phyloP scores from a whole-genome alignment of 1,139 yeast genomes.

The Candida neerlandica region DNA sequence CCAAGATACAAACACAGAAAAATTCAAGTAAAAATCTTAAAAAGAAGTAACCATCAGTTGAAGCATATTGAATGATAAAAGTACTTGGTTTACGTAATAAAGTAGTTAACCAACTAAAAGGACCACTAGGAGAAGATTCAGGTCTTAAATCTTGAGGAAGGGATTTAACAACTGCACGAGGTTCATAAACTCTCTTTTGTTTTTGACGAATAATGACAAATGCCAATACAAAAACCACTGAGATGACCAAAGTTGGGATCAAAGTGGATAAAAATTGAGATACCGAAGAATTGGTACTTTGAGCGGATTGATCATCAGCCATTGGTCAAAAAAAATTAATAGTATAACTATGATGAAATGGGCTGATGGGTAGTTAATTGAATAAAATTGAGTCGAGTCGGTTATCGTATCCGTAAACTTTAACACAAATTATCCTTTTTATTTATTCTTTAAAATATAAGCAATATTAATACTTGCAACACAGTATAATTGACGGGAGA shows the following conservation, averaged over 20 bases:
- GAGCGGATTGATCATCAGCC: slow-evolving; percentile 8
- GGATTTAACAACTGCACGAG: slow-evolving; percentile 57
- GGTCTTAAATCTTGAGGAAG: slow-evolving; percentile 49
- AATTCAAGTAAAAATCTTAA: slow-evolving; percentile 73
- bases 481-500: neutral
- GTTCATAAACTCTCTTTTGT: slow-evolving; percentile 77
- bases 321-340: neutral
- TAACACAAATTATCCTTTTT: too few species aligned
- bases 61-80: slow-evolving; percentile 74
- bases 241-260: slow-evolving; percentile 48
- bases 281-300: slow-evolving; percentile 21
- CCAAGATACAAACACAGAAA: slow-evolving; percentile 58
- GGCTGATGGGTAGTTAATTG: too few species aligned
- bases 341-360: too few species aligned
- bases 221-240: slow-evolving; percentile 52
- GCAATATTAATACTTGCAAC: neutral
- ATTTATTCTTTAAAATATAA: neutral
- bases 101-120: slow-evolving; percentile 56
- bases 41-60: slow-evolving; percentile 88
- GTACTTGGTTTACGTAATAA: slow-evolving; percentile 60
- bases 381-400: too few species aligned
- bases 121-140: slow-evolving; percentile 58
- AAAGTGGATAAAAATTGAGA: slow-evolving; percentile 45
- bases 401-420: too few species aligned
- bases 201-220: slow-evolving; percentile 70